Percentiles rank a stretch among this genome's conserved stretches.
phyloP scores from a whole-genome alignment of 192 early-diverging fungal genomes.

The Geranomyces michiganensis region DNA sequence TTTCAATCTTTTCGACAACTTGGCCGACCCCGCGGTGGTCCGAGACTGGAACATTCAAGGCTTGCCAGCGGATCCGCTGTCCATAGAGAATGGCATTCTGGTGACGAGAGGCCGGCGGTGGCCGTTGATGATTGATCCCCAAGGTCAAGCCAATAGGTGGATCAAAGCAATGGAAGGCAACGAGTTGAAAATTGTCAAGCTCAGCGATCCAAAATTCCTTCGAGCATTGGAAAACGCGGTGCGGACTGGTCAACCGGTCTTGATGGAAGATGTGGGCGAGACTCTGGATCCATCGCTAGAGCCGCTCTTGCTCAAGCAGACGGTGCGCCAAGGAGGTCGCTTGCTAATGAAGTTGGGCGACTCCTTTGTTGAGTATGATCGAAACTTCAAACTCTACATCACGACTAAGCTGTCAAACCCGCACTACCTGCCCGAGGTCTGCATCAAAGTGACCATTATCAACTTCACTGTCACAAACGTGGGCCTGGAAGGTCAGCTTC shows the following conservation, averaged over 20 bases:
- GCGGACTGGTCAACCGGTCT: conserved; percentile 58
- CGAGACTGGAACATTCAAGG: conserved; percentile 68
- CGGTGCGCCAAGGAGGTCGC: conserved; percentile 60
- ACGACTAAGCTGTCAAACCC: conserved; percentile 67
- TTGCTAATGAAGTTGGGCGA: conserved; percentile 68
- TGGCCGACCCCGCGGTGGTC: conserved; percentile 60
- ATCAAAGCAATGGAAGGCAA: conserved; percentile 58
- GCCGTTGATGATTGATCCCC: conserved; percentile 67
- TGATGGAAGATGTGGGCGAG: conserved; percentile 68
- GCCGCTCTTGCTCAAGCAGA: conserved; percentile 63
- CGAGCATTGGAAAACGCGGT: conserved; percentile 66
- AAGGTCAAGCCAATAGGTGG: conserved; percentile 67
- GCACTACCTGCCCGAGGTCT: conserved; percentile 66
- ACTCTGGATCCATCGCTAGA: conserved; percentile 65
- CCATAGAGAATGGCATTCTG: conserved; percentile 65
- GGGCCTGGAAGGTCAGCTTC: conserved; percentile 62
- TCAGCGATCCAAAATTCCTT: conserved; percentile 61
- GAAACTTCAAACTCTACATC: conserved; percentile 68
- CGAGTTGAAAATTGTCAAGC: conserved; percentile 58
- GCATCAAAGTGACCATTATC: conserved; percentile 69
- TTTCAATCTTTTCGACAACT: conserved; percentile 53
- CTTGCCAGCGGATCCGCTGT: conserved; percentile 58
- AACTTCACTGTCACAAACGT: conserved; percentile 68
- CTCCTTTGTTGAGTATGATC: conserved; percentile 65
- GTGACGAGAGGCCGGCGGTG: conserved; percentile 58